Evolutionary conservation across 345 rosid species (phyloP), one percentile per base, ranked within the genome.

Genomic region (Moricandia arvensis): DNA sequence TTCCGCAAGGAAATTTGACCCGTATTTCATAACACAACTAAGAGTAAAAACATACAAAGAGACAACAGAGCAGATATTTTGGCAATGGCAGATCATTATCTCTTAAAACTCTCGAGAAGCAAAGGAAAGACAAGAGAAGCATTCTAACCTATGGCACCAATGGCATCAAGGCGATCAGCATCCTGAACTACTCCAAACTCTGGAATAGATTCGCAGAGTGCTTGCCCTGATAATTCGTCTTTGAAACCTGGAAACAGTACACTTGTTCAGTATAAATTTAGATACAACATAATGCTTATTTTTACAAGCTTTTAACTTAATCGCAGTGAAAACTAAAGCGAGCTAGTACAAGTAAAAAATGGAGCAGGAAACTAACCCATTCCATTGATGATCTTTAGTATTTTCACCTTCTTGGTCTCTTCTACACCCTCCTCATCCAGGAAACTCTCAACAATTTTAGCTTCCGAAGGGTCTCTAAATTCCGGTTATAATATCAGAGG

Each of bases 101-200:
- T 62, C 33, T 29, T 16, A 4, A 16, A 15, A 10, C 16, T 24
- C 43, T 21, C 0, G 11, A 71, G 60, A 78, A 71, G 65, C 8
- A 33, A 61, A 51, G 26, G 53, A 70, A 15, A 63, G 53, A 47
- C 53, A 43, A 43, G 51, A 45, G 51, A 45, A n/a, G 43, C 33
- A 75, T 51, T 51, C 60, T 76, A 77, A 93, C 96, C 98, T 72
- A 89, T 78, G 72, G 93, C 97, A 26, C 97, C 97, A 75, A 93
- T 87, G 26, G 97, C 96, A 80, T 93, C 98, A 75, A 91, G 96
- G 54, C 93, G 91, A 71, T 91, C 97, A 57, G 96, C 97, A 87
- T 93, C 98, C 82, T 91, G 96, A 71, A 89, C 96, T n/a, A 93
- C 87, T 66, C 96, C 87, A 73, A 59, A 91, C 66, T 93, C 93